These are phyloP conservation scores for Pseudognaphalium luteoalbum DNA, from an alignment of 129 eudicot genomes.

Conservation along the genomic window DNA sequence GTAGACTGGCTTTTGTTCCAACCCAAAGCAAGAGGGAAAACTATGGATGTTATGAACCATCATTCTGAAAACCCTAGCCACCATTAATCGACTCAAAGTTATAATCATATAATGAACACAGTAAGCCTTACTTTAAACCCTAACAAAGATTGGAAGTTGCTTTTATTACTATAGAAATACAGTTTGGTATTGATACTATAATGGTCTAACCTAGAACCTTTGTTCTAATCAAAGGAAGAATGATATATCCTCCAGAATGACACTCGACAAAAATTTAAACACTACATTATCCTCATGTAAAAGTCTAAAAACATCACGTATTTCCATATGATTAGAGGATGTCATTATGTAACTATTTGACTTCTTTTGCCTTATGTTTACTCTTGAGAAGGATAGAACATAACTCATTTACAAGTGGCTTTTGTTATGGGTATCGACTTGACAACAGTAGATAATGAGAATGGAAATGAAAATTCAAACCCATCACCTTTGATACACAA, in stretches of 20 bases:
- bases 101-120: neutral
- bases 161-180: neutral
- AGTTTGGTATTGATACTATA: too few species aligned
- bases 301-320: neutral
- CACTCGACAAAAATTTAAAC: neutral
- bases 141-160: neutral
- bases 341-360: neutral
- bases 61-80: neutral
- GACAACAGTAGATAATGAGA: too few species aligned
- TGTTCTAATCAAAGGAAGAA: too few species aligned
- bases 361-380: too few species aligned
- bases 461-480: too few species aligned
- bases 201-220: too few species aligned
- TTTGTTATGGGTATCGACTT: too few species aligned
- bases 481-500: neutral
- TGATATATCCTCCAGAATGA: neutral
- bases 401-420: neutral
- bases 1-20: neutral
- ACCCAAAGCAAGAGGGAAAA: neutral
- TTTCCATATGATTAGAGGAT: too few species aligned
- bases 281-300: neutral
- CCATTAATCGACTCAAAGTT: neutral
- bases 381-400: too few species aligned
- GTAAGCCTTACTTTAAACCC: conserved; percentile 1
- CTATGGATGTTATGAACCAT: neutral